Base-by-base conservation (phyloP, 495 filamentous ascomycete genomes). In the Hypoxylon lienhwacheense region DNA sequence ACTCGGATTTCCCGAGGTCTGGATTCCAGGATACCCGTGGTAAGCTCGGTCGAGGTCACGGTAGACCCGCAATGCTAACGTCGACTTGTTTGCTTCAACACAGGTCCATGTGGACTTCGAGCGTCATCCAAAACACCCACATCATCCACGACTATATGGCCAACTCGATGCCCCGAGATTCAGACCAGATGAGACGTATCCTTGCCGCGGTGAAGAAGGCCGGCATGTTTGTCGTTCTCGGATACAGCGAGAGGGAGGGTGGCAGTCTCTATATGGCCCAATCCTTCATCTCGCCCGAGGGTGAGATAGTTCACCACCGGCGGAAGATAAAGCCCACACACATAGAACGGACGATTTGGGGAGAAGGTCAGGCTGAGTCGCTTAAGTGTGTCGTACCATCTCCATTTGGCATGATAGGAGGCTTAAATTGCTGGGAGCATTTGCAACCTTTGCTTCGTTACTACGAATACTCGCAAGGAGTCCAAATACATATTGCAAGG, bases 241-340 rank as follows among this genome's bases (percentile, higher is more conserved):
- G 81, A 0, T 82, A 80, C 58, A 76, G 77, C 1, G 81, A 85
- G 48, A 62, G 67, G 17, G 66, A 64, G 16, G 61, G 70, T 7
- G 57, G 69, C 28, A 76, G 74, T 3, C 45, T 84, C 1, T 85
- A 84, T 60, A 84, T 83, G 50, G 65, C 80, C 0, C 82, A 86
- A 58, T 70, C 69, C 1, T 70, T 78, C 37, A 81, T 84, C 49
- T 66, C 55, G 2, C 22, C 66, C 0, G 66, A 72, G 6, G 81
- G 83, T 1, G 63, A 72, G 16, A 71, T 84, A 48, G 50, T 73
- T 2, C 68, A 73, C 43, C 59, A 65, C 14, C 72, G 81, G 2
- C 63, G 76, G 6, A 85, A 84, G 66, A 72, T 83, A 26, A 85
- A 86, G 65, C 70, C 81, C 0, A 84, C 81, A 14, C 81, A 83